Evolutionary conservation across 306 rosid genomes (phyloP).

Genomic region (Quercus ilex): DNA sequence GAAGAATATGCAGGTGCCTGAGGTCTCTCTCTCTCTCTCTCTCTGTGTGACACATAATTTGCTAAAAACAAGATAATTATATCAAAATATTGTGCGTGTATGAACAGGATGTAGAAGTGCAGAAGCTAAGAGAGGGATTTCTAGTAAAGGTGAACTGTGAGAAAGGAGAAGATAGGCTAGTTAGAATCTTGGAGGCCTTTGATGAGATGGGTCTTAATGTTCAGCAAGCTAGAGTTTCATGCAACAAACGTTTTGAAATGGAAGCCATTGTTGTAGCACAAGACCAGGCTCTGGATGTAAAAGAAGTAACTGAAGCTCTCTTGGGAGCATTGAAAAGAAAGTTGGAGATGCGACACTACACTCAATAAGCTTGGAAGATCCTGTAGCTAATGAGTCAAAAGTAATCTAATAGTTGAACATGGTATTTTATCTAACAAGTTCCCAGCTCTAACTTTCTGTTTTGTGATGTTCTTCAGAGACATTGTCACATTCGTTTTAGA

Average conservation of each 20-base stretch:
- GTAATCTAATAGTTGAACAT: conserved; percentile 8
- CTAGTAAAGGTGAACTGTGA: conserved; percentile 55
- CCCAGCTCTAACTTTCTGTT: no score
- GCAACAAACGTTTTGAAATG: conserved; percentile 48
- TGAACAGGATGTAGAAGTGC: conserved; percentile 67
- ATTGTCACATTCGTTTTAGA: no score
- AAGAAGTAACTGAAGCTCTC: conserved; percentile 41
- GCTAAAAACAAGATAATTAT: neutral
- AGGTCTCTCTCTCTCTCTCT: conserved; percentile 17
- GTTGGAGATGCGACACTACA: conserved; percentile 6
- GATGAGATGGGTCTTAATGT: conserved; percentile 66
- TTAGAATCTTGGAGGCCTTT: conserved; percentile 57
- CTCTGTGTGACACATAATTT: neutral
- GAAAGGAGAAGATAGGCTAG: conserved; percentile 58
- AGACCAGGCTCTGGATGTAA: conserved; percentile 37
- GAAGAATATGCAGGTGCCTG: conserved; percentile 3
- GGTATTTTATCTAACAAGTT: neutral
- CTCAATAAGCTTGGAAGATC: conserved; percentile 1
- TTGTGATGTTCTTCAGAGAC: no score
- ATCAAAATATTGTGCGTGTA: neutral
- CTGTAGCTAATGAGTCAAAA: conserved; percentile 6
- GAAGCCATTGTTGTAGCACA: conserved; percentile 65
- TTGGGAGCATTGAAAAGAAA: conserved; percentile 39
- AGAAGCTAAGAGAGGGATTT: conserved; percentile 54
- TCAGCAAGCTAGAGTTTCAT: conserved; percentile 69